Conservation (phyloP, 225 moss, liverwort and hornwort species). For the Physcomitrium patens region DNA sequence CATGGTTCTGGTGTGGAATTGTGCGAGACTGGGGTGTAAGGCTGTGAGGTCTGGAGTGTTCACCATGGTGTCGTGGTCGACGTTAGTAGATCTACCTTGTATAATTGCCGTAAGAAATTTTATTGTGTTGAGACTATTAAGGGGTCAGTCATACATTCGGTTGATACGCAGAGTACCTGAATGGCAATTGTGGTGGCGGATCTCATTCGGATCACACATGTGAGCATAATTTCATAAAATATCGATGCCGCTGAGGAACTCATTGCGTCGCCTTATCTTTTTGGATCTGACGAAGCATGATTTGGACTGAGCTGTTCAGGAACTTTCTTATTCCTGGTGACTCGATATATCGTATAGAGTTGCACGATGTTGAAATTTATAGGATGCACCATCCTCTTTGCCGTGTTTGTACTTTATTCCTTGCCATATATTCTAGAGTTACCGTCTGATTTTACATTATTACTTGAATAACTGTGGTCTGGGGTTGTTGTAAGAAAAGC, state of each 20-base stretch:
- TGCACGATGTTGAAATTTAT: too few relatives aligned
- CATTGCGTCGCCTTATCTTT: constrained; percentile 48
- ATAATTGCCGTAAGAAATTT: background rate
- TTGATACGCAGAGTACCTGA: background rate
- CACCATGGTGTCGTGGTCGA: constrained; percentile 3
- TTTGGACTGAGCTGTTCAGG: background rate
- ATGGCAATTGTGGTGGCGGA: constrained; percentile 21
- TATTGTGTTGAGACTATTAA: background rate
- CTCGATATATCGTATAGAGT: too few relatives aligned
- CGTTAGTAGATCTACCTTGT: constrained; percentile 15
- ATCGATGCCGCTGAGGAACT: constrained; percentile 49
- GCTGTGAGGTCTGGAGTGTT: constrained; percentile 13
- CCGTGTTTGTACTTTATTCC: too few relatives aligned
- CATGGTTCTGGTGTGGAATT: constrained; percentile 38
- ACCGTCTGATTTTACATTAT: too few relatives aligned
- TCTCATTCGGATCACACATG: constrained; percentile 1
- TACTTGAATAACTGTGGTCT: too few relatives aligned
- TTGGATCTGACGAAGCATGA: constrained; percentile 50
- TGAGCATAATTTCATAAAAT: constrained; percentile 41
- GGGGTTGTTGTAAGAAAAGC: too few relatives aligned
- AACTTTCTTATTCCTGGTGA: too few relatives aligned
- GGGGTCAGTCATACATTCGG: background rate
- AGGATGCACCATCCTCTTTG: too few relatives aligned
- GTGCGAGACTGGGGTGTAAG: constrained; percentile 10
- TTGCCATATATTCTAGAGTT: too few relatives aligned